These are phyloP conservation scores for Rhizoctonia solani DNA, from an alignment of 1,284 basidiomycete genomes.

Conservation along the genomic window DNA sequence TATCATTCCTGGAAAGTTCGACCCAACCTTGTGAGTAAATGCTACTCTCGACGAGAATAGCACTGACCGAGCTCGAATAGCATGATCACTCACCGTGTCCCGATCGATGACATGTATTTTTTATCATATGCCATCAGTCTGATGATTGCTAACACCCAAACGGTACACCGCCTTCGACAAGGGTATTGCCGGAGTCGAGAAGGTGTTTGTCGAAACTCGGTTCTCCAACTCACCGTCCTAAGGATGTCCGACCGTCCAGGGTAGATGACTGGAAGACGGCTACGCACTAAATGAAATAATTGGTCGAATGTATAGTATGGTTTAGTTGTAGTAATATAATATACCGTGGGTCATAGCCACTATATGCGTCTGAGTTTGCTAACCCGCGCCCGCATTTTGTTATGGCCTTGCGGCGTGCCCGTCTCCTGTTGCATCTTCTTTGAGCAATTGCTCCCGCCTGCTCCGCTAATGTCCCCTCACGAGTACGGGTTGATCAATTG, in stretches of 20 bases:
- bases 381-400: too few species aligned
- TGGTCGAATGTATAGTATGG: too few species aligned
- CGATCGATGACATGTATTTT: conserved; percentile 60
- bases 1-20: conserved; percentile 69
- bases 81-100: conserved; percentile 66
- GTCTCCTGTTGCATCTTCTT: too few species aligned
- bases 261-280: too few species aligned
- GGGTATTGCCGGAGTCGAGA: conserved; percentile 61
- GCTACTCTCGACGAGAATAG: not conserved
- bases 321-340: too few species aligned
- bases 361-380: too few species aligned
- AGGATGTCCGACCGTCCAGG: conserved; percentile 59
- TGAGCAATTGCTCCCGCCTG: too few species aligned
- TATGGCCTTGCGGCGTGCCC: too few species aligned
- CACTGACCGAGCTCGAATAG: conserved; percentile 43
- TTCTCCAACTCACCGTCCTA: conserved; percentile 54
- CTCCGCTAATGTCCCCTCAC: too few species aligned
- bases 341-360: too few species aligned
- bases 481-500: too few species aligned
- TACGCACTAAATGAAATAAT: too few species aligned
- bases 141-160: conserved; percentile 42
- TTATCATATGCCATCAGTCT: not conserved
- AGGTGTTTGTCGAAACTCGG: conserved; percentile 65
- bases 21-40: conserved; percentile 67
- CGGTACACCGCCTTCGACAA: conserved; percentile 65